These are phyloP conservation scores for Claviceps lovelessii DNA, from an alignment of 2,329 filamentous ascomycete species.

Conservation along the genomic window DNA sequence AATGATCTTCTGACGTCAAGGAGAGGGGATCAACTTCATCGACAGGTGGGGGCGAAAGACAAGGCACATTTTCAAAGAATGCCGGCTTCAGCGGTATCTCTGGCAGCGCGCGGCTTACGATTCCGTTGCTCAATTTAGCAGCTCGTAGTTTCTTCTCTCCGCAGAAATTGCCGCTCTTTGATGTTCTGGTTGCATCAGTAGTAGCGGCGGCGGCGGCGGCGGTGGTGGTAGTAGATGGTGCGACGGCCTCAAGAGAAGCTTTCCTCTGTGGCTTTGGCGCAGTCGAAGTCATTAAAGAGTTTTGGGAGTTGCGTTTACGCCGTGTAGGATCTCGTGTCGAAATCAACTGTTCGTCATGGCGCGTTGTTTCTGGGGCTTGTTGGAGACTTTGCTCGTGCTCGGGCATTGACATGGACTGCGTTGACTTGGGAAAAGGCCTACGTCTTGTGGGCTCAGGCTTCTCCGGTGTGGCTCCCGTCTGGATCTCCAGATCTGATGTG, in stretches of 20 bases:
- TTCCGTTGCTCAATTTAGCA: constrained; percentile 14
- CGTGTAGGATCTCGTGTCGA: constrained; percentile 4
- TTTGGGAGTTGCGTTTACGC: constrained; percentile 9
- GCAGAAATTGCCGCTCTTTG: constrained; percentile 17
- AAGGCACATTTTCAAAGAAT: constrained; percentile 24
- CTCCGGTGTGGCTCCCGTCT: background rate
- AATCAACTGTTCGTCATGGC: constrained; percentile 3
- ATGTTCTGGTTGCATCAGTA: constrained; percentile 17
- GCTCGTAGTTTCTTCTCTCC: constrained; percentile 22
- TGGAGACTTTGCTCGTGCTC: background rate
- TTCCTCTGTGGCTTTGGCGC: constrained; percentile 17
- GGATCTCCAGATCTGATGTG: background rate
- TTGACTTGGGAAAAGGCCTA: constrained; percentile 1
- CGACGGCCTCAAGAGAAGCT: constrained; percentile 18
- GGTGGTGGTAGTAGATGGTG: constrained; percentile 14
- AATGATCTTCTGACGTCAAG: constrained; percentile 6
- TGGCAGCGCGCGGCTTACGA: constrained; percentile 17
- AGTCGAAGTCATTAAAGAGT: constrained; percentile 9
- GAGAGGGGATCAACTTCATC: constrained; percentile 9
- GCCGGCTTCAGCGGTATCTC: constrained; percentile 22
- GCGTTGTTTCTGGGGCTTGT: background rate
- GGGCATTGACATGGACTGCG: background rate
- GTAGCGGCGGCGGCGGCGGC: constrained; percentile 9
- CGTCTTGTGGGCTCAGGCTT: background rate
- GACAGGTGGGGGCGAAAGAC: constrained; percentile 11